Conservation (phyloP, 805 yeast genomes). For the Candida endomychidarum region DNA sequence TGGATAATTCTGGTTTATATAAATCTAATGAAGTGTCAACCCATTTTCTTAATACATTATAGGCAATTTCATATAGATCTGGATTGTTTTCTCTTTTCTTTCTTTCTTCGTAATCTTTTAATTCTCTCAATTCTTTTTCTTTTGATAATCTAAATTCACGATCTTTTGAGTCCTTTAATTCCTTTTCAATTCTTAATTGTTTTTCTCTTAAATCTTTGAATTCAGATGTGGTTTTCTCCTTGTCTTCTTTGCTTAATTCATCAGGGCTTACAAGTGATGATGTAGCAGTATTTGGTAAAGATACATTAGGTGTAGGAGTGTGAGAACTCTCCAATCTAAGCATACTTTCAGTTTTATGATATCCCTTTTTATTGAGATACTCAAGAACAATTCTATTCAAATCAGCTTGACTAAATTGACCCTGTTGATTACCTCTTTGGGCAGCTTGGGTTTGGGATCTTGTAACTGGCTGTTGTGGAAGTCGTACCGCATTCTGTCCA, state of each 20-base stretch:
- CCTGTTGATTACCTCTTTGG: constrained; percentile 23
- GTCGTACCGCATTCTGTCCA: constrained; percentile 5
- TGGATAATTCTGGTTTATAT: constrained; percentile 82
- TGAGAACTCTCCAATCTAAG: constrained; percentile 81
- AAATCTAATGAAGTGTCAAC: constrained; percentile 87
- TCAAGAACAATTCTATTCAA: constrained; percentile 90
- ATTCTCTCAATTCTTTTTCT: constrained; percentile 39
- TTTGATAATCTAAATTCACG: constrained; percentile 36
- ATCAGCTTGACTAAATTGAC: constrained; percentile 76
- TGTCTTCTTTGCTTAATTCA: constrained; percentile 29
- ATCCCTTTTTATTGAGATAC: constrained; percentile 90
- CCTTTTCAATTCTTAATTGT: constrained; percentile 34
- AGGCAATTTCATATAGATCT: constrained; percentile 74
- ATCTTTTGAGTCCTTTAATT: constrained; percentile 40
- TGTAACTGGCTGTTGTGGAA: constrained; percentile 15
- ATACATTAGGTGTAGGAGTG: constrained; percentile 50
- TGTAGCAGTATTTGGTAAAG: constrained; percentile 49
- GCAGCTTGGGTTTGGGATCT: constrained; percentile 16
- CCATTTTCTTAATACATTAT: constrained; percentile 80
- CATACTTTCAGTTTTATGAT: constrained; percentile 91
- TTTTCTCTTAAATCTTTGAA: constrained; percentile 35
- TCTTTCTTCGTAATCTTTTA: constrained; percentile 44
- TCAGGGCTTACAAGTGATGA: constrained; percentile 34
- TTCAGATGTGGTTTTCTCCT: constrained; percentile 30
- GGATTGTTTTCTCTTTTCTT: constrained; percentile 57